Evolutionary conservation across 1,284 basidiomycete species (phyloP), one percentile per base, ranked within the genome.

Genomic region (Ceratobasidium sp.): DNA sequence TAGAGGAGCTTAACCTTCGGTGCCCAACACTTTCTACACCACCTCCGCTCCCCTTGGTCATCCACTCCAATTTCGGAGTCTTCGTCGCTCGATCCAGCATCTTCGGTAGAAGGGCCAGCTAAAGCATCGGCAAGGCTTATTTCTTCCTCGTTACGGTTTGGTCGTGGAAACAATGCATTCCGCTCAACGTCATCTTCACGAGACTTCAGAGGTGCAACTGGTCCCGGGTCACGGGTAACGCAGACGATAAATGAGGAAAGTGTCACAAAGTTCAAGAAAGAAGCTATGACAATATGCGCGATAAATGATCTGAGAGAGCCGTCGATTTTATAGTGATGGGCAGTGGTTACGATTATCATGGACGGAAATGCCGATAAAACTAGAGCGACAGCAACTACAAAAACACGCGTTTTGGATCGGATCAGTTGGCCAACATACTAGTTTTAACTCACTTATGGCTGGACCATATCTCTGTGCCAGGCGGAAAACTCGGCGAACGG

Each of bases 361-460:
- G 92, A 93, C 3, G 92, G 92, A 61, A 93, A 92, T 7, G 92
- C 92, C 20, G 88, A 87, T 7, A 93, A 81, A 73, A 94, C 87
- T 64, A 93, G 82, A 35, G 87, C 65, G 23, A 93, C 80, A 15
- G 89, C 87, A 28, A 85, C 69, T 73, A 53, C 26, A 56, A n/a
- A 4, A 47, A 53, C 15, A 64, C 28, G 7, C 26, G 26, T 74
- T 51, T 20, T 26, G 37, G 31, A 37, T 53, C 17, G 51, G 20
- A 42, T 61, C 5, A 17, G 1, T 8, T 42, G 15, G 58, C 26
- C 11, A 61, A 35, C 20, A 20, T 5, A 28, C 35, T 10, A 28
- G 35, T 63, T 51, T 37, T 17, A 15, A 47, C 71, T 37, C 28
- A 63, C 71, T 45, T 51, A 42, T 49, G 26, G 71, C 71, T 47